These are phyloP conservation scores for Penicillium steckii DNA, from an alignment of 495 filamentous ascomycete species.

Conservation along the genomic window DNA sequence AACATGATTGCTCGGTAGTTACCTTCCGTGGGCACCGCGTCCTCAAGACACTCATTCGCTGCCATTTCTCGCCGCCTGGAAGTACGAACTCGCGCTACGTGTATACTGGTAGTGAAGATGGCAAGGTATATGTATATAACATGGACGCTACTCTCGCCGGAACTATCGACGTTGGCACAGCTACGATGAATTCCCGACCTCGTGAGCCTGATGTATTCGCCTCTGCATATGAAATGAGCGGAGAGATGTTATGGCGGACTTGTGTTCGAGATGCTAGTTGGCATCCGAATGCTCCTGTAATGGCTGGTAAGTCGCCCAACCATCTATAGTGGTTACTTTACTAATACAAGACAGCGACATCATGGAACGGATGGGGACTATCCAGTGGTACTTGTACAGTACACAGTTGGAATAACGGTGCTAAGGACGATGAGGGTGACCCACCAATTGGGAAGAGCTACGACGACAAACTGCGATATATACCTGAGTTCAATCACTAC, in stretches of 20 bases:
- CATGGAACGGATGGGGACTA: slow-evolving; percentile 73
- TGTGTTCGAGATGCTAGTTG: slow-evolving; percentile 92
- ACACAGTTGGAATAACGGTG: slow-evolving; percentile 72
- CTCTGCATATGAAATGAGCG: slow-evolving; percentile 37
- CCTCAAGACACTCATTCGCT: slow-evolving; percentile 85
- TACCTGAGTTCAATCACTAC: slow-evolving; percentile 31
- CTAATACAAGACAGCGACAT: slow-evolving; percentile 56
- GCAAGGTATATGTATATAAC: slow-evolving; percentile 88
- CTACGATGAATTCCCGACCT: slow-evolving; percentile 61
- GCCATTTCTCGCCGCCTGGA: slow-evolving; percentile 88
- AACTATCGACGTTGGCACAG: slow-evolving; percentile 70
- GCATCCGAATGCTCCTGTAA: slow-evolving; percentile 86
- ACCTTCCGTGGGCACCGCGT: slow-evolving; percentile 91
- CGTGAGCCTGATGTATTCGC: slow-evolving; percentile 44
- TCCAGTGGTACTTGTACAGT: slow-evolving; percentile 70
- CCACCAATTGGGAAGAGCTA: slow-evolving; percentile 58
- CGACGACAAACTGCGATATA: slow-evolving; percentile 50
- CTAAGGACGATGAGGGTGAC: slow-evolving; percentile 62
- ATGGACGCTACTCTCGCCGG: slow-evolving; percentile 85
- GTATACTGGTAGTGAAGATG: slow-evolving; percentile 86
- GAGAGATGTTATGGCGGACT: slow-evolving; percentile 61
- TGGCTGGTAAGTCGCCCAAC: slow-evolving; percentile 66
- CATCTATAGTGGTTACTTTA: not conserved
- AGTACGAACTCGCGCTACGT: slow-evolving; percentile 92
- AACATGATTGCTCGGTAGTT: slow-evolving; percentile 86